Evolutionary conservation across 129 eudicot genomes (phyloP).

Genomic region (Logfia minima): DNA sequence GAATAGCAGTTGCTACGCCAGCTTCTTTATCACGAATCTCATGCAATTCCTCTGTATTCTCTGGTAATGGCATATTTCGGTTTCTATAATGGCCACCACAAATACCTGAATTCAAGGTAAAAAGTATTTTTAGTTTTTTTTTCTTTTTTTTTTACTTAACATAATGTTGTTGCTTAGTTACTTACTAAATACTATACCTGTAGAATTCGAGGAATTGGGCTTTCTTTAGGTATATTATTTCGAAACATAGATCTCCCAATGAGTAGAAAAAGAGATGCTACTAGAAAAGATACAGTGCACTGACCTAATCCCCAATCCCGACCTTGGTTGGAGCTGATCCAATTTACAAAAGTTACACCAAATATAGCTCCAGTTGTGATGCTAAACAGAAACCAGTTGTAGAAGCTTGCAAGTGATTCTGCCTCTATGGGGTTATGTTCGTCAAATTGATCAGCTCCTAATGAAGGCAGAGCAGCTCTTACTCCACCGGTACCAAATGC

Average conservation of each 20-base stretch:
- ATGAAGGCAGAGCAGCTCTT: slow-evolving; percentile 67
- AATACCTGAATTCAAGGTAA: slow-evolving; percentile 49
- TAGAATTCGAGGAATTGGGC: slow-evolving; percentile 60
- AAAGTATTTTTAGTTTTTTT: not conserved
- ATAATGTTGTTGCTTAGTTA: not conserved
- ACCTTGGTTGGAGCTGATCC: slow-evolving; percentile 65
- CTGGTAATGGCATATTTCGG: slow-evolving; percentile 59
- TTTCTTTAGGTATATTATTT: slow-evolving; percentile 56
- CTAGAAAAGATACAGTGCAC: slow-evolving; percentile 45
- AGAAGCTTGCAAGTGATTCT: slow-evolving; percentile 57
- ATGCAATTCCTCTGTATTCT: slow-evolving; percentile 51
- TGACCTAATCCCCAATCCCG: slow-evolving; percentile 75
- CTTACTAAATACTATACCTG: slow-evolving; percentile 43
- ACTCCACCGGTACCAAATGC: slow-evolving; percentile 71
- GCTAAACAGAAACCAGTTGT: slow-evolving; percentile 63
- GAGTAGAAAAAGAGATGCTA: slow-evolving; percentile 50
- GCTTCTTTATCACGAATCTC: slow-evolving; percentile 56
- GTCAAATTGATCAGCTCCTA: slow-evolving; percentile 86
- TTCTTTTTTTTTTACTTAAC: not conserved
- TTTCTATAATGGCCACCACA: slow-evolving; percentile 58
- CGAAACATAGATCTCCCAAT: slow-evolving; percentile 63
- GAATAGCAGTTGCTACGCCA: slow-evolving; percentile 42
- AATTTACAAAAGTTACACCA: slow-evolving; percentile 70
- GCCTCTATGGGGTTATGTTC: slow-evolving; percentile 63
- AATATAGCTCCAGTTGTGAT: slow-evolving; percentile 55